Conservation (phyloP, 768 basidiomycete genomes). For the Kwoniella sp. region DNA sequence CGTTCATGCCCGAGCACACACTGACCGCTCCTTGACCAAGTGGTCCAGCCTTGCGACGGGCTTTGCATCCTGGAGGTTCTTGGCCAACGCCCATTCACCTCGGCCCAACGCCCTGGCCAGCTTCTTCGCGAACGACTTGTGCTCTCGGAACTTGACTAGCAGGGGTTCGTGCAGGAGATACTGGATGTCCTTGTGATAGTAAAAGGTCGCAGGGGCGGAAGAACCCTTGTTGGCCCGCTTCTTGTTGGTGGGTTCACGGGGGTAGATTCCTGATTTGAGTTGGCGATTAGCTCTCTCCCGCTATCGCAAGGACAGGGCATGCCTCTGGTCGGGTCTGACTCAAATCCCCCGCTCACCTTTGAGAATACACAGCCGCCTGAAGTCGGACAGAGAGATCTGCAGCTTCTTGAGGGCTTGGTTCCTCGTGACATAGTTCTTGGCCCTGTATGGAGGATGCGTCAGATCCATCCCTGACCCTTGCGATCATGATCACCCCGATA, state of each 20-base stretch:
- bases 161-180: slow-evolving; percentile 96
- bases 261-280: slow-evolving; percentile 73
- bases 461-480: not conserved
- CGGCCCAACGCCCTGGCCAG: slow-evolving; percentile 85
- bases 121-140: slow-evolving; percentile 98
- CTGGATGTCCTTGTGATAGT: slow-evolving; percentile 95
- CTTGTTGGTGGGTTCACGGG: slow-evolving; percentile 84
- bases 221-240: slow-evolving; percentile 97
- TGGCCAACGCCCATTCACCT: slow-evolving; percentile 91
- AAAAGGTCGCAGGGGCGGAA: slow-evolving; percentile 93
- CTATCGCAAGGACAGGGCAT: not conserved
- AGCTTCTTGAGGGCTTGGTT: slow-evolving; percentile 88
- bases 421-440: slow-evolving; percentile 64
- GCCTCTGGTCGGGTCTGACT: not conserved
- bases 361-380: slow-evolving; percentile 90
- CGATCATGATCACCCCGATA: slow-evolving; percentile 7
- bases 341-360: slow-evolving; percentile 63
- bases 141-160: slow-evolving; percentile 84
- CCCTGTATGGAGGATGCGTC: slow-evolving; percentile 25
- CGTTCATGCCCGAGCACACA: not conserved
- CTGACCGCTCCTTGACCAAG: slow-evolving; percentile 92
- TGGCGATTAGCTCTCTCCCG: not conserved
- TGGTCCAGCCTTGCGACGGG: slow-evolving; percentile 90
- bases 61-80: slow-evolving; percentile 86
- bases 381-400: slow-evolving; percentile 94